phyloP scores from a whole-genome alignment of 768 basidiomycete genomes.

The Sutorius australiensis region DNA sequence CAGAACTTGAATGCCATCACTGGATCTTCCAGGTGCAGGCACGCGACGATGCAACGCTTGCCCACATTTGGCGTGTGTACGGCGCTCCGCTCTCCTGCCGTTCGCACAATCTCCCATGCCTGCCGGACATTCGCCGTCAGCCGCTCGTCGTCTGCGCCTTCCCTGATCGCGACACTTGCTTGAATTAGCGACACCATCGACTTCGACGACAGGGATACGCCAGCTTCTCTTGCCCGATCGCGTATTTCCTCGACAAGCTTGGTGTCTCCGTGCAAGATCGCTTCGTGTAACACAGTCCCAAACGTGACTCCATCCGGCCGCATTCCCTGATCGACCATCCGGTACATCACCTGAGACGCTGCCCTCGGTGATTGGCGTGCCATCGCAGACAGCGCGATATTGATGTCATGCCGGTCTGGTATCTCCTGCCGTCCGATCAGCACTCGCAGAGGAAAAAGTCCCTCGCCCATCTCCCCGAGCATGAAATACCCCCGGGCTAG shows the following conservation, averaged over 20 bases:
- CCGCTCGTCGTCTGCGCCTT: slow-evolving; percentile 24
- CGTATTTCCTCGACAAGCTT: slow-evolving; percentile 44
- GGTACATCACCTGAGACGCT: slow-evolving; percentile 46
- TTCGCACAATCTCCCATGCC: slow-evolving; percentile 42
- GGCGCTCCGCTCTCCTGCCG: slow-evolving; percentile 33
- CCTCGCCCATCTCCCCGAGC: slow-evolving; percentile 44
- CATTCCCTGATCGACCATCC: slow-evolving; percentile 48
- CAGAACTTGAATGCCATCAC: slow-evolving; percentile 60
- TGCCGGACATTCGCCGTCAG: slow-evolving; percentile 36
- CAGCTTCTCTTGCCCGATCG: slow-evolving; percentile 34
- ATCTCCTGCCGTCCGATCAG: slow-evolving; percentile 46
- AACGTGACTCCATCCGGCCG: slow-evolving; percentile 52
- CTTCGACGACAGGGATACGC: slow-evolving; percentile 43
- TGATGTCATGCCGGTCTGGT: slow-evolving; percentile 63
- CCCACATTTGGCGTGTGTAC: slow-evolving; percentile 47
- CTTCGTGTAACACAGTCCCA: slow-evolving; percentile 61
- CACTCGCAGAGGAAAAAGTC: slow-evolving; percentile 44
- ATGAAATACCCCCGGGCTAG: slow-evolving; percentile 62
- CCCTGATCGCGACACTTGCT: slow-evolving; percentile 31
- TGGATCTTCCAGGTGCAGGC: slow-evolving; percentile 48
- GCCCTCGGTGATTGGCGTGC: slow-evolving; percentile 45
- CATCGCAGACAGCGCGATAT: slow-evolving; percentile 55
- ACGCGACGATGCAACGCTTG: slow-evolving; percentile 45
- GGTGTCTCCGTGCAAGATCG: slow-evolving; percentile 42
- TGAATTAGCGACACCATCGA: slow-evolving; percentile 48